Evolutionary conservation across 2,329 filamentous ascomycete genomes (phyloP).

Genomic region (Fusarium sp.): DNA sequence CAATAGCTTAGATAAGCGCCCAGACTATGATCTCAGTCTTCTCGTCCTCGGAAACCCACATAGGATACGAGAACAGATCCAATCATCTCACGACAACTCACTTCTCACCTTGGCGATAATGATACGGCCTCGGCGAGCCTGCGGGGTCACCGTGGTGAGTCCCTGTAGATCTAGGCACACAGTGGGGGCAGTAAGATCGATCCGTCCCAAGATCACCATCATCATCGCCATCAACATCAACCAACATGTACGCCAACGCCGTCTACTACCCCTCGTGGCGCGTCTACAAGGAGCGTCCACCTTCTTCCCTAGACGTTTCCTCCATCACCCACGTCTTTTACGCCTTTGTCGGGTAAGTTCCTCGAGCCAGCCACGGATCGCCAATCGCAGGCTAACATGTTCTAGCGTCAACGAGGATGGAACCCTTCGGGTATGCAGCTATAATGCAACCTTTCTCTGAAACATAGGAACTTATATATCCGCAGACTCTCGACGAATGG

Average conservation of each 20-base stretch:
- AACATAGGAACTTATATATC: not conserved
- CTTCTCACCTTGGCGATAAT: slow-evolving; percentile 8
- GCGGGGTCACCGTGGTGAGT: slow-evolving; percentile 14
- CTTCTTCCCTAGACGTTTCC: slow-evolving; percentile 65
- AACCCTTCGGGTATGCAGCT: slow-evolving; percentile 52
- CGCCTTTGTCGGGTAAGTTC: slow-evolving; percentile 65
- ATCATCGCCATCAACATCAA: not conserved
- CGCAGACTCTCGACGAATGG: slow-evolving; percentile 67
- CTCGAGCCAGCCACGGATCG: not conserved
- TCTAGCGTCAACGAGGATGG: slow-evolving; percentile 49
- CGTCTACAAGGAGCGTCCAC: slow-evolving; percentile 69
- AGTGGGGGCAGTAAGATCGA: slow-evolving; percentile 14
- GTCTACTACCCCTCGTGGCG: slow-evolving; percentile 75
- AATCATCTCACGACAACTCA: slow-evolving; percentile 3
- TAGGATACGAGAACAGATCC: not conserved
- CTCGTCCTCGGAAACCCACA: not conserved
- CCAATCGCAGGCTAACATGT: slow-evolving; percentile 15
- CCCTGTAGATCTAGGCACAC: not conserved
- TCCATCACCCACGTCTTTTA: slow-evolving; percentile 73
- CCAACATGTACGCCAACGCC: slow-evolving; percentile 46
- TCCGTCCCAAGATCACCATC: not conserved
- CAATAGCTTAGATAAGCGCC: not conserved
- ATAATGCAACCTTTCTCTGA: not conserved
- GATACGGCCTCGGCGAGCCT: not conserved
- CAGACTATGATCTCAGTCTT: not conserved